These are phyloP conservation scores for Epichloe bromicola DNA, from an alignment of 2,329 filamentous ascomycete genomes.

Conservation along the genomic window DNA sequence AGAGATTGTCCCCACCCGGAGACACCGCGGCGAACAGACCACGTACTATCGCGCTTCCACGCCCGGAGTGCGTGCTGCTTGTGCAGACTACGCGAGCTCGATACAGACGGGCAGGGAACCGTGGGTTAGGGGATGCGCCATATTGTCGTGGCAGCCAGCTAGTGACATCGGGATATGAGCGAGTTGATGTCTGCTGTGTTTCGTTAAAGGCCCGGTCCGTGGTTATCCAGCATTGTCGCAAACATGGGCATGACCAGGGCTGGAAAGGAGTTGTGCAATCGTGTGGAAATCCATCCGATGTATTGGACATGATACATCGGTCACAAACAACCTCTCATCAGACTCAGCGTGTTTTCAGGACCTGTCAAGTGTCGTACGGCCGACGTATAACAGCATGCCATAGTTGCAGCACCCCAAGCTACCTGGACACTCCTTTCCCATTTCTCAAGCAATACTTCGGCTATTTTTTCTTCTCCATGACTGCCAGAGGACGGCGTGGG, in stretches of 20 bases:
- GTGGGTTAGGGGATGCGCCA: neutral
- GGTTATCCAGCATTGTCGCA: conserved; percentile 5
- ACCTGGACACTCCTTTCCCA: neutral
- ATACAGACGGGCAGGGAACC: neutral
- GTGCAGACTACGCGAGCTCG: neutral
- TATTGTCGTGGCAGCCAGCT: neutral
- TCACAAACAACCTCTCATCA: conserved; percentile 6
- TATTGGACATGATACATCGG: neutral
- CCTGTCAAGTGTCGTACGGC: conserved; percentile 5
- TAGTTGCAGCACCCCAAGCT: conserved; percentile 2
- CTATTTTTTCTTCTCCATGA: neutral
- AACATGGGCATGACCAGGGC: conserved; percentile 5
- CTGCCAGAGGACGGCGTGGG: neutral
- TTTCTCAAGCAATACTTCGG: conserved; percentile 3
- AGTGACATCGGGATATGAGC: conserved; percentile 2
- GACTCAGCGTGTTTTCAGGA: conserved; percentile 4
- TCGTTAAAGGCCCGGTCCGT: conserved; percentile 8
- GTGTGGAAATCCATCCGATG: conserved; percentile 3
- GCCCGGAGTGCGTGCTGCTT: neutral
- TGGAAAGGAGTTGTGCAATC: conserved; percentile 4
- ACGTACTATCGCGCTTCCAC: neutral
- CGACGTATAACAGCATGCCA: conserved; percentile 8
- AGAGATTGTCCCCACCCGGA: neutral
- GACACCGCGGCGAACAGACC: conserved; percentile 5
- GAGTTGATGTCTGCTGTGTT: conserved; percentile 5